Base-by-base conservation (phyloP, 2,329 filamentous ascomycete species). In the Conoideocrella luteorostrata region DNA sequence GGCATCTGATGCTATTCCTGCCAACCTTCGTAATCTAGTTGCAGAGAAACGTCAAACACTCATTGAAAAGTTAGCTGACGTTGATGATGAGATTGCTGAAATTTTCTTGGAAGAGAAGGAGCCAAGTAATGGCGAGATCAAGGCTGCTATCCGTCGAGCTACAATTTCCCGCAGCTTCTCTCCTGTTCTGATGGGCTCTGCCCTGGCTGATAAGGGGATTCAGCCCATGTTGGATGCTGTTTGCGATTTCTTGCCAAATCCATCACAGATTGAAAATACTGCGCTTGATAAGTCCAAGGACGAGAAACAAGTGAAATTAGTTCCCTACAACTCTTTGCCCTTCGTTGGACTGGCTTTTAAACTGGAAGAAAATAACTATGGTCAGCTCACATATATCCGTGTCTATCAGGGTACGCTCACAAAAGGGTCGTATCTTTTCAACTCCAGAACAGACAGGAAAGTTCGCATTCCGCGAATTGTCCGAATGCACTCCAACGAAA, bases 401-500 rank as follows among this genome's bases (percentile, higher is more conserved):
- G 93, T 98, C 46, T 98, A 98, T 71, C 93, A 98, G 68, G 93
- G 93, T 54, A 83, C 83, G 18, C 72, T 98, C 47, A 84, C 75
- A 63, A 97, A 95, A 75, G 88, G 90, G 39, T 78, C 84, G 60
- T 88, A 90, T 62, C 82, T 98, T 44, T 95, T 84, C 78, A 98
- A 97, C 67, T 90, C 90, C 7, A 83, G 90, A 55, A 94, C 81
- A 51, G 86, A 91, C 66, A 95, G 96, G 77, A 96, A 91, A 73
- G 85, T 98, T 62, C 90, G 94, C 68, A 84, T 98, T 46, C 93
- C 93, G 17, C 86, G 91, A 60, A 97, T 98, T 57, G 93, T 98
- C 50, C 88, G 93, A 50, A 98, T 98, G 93, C 93, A 98, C 73
- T 95, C 90, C 36, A 95, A 97, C 62, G 93, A 98, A 61, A 95